Conservation (phyloP, 1,284 basidiomycete species). For the Tremellales sp. region DNA sequence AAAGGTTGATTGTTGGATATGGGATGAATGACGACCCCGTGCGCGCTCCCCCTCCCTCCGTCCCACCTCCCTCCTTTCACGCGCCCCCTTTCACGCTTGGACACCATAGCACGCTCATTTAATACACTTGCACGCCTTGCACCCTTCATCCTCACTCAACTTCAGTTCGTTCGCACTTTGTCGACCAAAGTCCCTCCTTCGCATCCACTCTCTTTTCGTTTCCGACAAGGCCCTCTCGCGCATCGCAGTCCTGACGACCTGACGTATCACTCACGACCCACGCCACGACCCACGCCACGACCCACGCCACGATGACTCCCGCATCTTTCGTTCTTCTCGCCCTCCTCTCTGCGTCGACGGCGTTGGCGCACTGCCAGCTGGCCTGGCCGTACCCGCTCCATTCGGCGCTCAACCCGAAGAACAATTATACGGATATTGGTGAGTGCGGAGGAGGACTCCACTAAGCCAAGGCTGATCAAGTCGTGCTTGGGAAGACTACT, state of each 20-base stretch:
- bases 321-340: conserved; percentile 8
- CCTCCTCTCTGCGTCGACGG: conserved; percentile 8
- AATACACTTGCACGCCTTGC: not conserved
- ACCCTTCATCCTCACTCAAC: conserved; percentile 6
- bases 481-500: conserved; percentile 37
- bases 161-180: not conserved
- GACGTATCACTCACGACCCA: no score
- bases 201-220: no score
- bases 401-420: conserved; percentile 35
- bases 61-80: not conserved
- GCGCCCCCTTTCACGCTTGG: not conserved
- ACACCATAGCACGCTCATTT: not conserved
- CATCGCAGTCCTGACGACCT: no score
- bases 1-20: no score
- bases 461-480: not conserved
- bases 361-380: conserved; percentile 40
- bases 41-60: not conserved
- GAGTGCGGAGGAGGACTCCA: conserved; percentile 3
- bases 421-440: conserved; percentile 30
- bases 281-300: no score
- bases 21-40: no score
- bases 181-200: no score
- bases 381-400: conserved; percentile 38
- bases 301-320: not conserved
- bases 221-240: no score